Evolutionary conservation across 495 filamentous ascomycete genomes (phyloP).

Genomic region (Viridothelium virens): DNA sequence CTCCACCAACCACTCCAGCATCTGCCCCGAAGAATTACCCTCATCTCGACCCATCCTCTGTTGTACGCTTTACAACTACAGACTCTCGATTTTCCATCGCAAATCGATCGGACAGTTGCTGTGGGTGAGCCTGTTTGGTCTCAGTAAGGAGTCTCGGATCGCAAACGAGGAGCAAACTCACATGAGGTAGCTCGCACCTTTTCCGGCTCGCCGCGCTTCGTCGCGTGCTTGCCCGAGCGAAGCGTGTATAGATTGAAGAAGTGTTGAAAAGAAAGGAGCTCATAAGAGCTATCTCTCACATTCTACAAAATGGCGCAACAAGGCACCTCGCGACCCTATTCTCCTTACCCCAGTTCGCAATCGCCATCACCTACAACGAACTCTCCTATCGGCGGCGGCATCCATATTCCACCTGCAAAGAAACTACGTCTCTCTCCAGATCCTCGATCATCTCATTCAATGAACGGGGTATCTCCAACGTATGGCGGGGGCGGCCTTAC

Average conservation of each 20-base stretch:
- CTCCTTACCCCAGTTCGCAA: constrained; percentile 1
- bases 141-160: background rate
- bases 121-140: background rate
- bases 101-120: background rate
- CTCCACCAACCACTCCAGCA: background rate
- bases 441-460: constrained; percentile 41
- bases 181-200: constrained; percentile 9
- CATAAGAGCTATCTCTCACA: background rate
- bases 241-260: background rate
- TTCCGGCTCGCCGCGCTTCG: constrained; percentile 5
- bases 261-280: background rate
- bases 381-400: constrained; percentile 20
- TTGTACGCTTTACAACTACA: background rate
- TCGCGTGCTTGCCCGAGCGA: constrained; percentile 1
- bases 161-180: constrained; percentile 3
- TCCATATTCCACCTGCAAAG: constrained; percentile 52
- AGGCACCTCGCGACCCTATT: constrained; percentile 4
- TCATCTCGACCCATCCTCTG: background rate
- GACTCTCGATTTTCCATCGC: background rate
- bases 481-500: background rate
- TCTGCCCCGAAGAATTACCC: background rate
- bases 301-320: background rate
- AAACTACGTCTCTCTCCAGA: constrained; percentile 62
- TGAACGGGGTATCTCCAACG: constrained; percentile 23
- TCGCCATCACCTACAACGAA: constrained; percentile 27